phyloP scores from a whole-genome alignment of 352 stramenopile species.

The Phytopythium ostracodes region DNA sequence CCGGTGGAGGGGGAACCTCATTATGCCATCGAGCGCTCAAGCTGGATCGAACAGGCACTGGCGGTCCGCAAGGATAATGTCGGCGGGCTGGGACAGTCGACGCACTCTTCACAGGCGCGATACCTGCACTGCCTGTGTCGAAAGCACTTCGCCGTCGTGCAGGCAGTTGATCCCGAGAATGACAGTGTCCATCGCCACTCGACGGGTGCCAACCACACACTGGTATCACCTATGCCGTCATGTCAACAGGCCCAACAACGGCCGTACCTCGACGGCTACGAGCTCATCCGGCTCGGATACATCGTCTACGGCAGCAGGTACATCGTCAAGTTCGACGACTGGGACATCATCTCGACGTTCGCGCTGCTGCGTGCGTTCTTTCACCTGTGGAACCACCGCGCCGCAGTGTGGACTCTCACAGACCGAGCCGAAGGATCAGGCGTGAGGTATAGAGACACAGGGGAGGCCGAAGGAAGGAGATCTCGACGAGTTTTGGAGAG shows the following conservation, averaged over 20 bases:
- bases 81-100: conserved; percentile 11
- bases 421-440: background rate
- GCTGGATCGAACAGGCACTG: background rate
- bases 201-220: too few relatives aligned
- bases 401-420: conserved; percentile 3
- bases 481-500: background rate
- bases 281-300: conserved; percentile 17
- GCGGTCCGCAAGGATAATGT: background rate
- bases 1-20: background rate
- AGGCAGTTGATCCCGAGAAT: background rate
- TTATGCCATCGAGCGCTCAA: background rate
- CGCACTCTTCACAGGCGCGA: background rate
- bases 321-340: conserved; percentile 14
- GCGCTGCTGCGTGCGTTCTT: conserved; percentile 1
- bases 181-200: too few relatives aligned
- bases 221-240: background rate
- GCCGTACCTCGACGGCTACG: conserved; percentile 6
- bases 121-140: background rate
- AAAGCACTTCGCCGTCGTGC: background rate
- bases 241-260: background rate
- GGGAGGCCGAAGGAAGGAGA: background rate
- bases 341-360: conserved; percentile 8
- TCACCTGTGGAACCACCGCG: conserved; percentile 11
- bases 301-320: conserved; percentile 11
- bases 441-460: background rate